Conservation (phyloP, 2,329 filamentous ascomycete genomes). For the Grosmannia clavigera region DNA sequence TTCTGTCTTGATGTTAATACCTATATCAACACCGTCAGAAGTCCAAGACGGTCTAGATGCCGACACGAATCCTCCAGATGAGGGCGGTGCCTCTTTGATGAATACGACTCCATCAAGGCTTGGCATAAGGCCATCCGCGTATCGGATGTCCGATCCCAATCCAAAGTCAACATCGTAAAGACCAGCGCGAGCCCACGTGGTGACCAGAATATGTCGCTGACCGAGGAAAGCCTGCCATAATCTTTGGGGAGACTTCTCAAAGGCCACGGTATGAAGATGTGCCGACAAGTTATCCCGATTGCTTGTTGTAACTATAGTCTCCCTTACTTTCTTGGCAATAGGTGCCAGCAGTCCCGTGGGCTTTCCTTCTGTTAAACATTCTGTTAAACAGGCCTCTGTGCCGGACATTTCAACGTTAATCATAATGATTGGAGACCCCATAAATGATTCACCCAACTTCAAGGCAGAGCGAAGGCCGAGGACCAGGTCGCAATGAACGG, state of each 20-base stretch:
- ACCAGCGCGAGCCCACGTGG: constrained; percentile 5
- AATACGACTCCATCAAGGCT: constrained; percentile 3
- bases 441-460: constrained; percentile 1
- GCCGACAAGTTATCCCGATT: constrained; percentile 1
- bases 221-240: constrained; percentile 5
- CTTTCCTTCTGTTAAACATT: neutral
- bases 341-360: neutral
- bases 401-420: constrained; percentile 1
- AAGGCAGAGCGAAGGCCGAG: constrained; percentile 2
- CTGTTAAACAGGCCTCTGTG: constrained; percentile 1
- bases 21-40: constrained; percentile 1
- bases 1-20: neutral
- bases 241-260: constrained; percentile 1
- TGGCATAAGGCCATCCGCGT: constrained; percentile 1
- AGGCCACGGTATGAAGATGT: constrained; percentile 5
- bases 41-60: constrained; percentile 3
- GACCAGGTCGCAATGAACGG: constrained; percentile 4
- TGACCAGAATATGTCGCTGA: constrained; percentile 3
- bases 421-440: constrained; percentile 5
- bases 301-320: constrained; percentile 1
- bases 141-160: neutral
- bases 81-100: constrained; percentile 4
- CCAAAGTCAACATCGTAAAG: constrained; percentile 5
- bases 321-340: neutral
- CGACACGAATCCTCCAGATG: constrained; percentile 1